Base-by-base conservation (phyloP, 1,139 yeast genomes). In the Lodderomyces theae region DNA sequence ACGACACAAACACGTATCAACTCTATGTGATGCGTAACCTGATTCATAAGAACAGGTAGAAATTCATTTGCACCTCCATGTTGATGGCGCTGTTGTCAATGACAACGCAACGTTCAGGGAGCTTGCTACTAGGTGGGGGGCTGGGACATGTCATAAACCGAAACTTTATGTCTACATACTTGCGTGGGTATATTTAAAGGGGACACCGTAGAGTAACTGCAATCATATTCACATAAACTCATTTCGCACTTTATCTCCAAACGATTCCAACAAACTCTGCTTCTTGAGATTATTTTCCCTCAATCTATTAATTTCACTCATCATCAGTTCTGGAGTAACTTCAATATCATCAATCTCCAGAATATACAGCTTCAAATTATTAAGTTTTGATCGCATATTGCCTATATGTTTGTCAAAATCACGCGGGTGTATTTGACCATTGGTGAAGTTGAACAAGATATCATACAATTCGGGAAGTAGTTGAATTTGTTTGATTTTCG, bases 371-470 rank as follows among this genome's bases (percentile, higher is more conserved):
- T 60, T 61, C 26, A 69, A 51, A 19, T 57, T 63, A 41, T 57
- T 52, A 38, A 71, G 46, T 45, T 69, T 66, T 45, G 70, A 60
- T 37, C 76, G 57, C 34, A 69, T 55, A 39, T 68, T 63, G 8
- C 77, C 77, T 2, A 72, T 62, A 39, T 66, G 64, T 49, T 69
- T 71, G 45, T 69, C 75, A 46, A 72, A 71, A 49, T 72, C 77
- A 39, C 68, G 65, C 2, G 72, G 67, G 60, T 63, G 71, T 22
- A 40, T 40, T 12, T 22, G 26, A 5, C 72, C 75, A 5, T 55
- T 51, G 26, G 64, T 62, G 35, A 72, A 51, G 35, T 66, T 66
- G 41, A 61, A 72, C 4, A 72, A 53, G 16, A 69, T 51, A 19
- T 51, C 57, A 47, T 65, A 70, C 31, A 72, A 47, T 32, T 71